Conservation (phyloP, 2,329 filamentous ascomycete species). For the Graphiopsis chlorocephala region DNA sequence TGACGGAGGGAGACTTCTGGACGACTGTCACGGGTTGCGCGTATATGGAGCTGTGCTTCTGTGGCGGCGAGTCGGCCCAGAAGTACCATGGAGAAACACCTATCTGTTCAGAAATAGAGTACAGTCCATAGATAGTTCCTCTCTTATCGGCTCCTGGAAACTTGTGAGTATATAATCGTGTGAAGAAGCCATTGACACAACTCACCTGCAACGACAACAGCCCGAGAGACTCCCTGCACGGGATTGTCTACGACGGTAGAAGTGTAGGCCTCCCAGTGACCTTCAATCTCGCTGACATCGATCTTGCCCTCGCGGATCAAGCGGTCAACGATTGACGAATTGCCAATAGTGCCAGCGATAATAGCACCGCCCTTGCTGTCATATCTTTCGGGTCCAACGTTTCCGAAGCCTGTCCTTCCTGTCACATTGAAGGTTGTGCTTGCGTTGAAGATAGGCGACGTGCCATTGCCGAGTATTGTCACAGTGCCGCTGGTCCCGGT, state of each 20-base stretch:
- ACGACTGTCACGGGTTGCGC: slow-evolving; percentile 54
- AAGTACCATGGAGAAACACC: slow-evolving; percentile 70
- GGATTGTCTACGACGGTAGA: slow-evolving; percentile 59
- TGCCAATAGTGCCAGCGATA: slow-evolving; percentile 66
- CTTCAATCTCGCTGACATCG: slow-evolving; percentile 56
- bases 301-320: slow-evolving; percentile 57
- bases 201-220: slow-evolving; percentile 62
- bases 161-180: not conserved
- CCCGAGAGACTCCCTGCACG: slow-evolving; percentile 54
- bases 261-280: slow-evolving; percentile 68
- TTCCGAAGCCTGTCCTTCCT: slow-evolving; percentile 37
- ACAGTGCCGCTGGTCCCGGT: slow-evolving; percentile 62
- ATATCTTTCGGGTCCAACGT: not conserved
- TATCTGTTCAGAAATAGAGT: slow-evolving; percentile 70
- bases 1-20: slow-evolving; percentile 60
- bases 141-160: slow-evolving; percentile 57
- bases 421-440: slow-evolving; percentile 44
- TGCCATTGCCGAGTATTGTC: slow-evolving; percentile 40
- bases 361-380: slow-evolving; percentile 46
- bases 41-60: slow-evolving; percentile 54
- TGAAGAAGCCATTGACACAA: slow-evolving; percentile 1
- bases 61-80: slow-evolving; percentile 61
- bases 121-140: slow-evolving; percentile 67
- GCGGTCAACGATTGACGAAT: slow-evolving; percentile 59
- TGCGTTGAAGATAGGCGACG: slow-evolving; percentile 41